Evolutionary conservation across 2,329 filamentous ascomycete genomes (phyloP).

Genomic region (Amauroascus verrucosus): DNA sequence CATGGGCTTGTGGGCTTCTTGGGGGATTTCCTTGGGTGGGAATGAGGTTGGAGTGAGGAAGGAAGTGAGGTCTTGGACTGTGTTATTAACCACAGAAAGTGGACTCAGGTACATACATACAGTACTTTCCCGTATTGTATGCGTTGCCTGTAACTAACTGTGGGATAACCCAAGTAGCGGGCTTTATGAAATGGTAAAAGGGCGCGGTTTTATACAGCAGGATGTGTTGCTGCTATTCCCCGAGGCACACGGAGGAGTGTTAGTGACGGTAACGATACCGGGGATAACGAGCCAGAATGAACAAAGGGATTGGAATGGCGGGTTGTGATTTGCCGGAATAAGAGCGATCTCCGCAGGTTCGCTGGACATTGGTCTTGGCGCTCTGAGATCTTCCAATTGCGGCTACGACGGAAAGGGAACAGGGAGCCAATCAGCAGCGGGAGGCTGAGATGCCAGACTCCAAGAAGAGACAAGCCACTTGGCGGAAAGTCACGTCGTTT

Average conservation of each 20-base stretch:
- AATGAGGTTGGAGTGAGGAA: no score
- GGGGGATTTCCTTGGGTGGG: neutral
- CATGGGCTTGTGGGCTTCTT: neutral
- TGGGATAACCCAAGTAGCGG: no score
- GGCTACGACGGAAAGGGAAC: neutral
- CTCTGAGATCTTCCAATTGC: neutral
- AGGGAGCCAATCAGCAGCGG: conserved; percentile 1
- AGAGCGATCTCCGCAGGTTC: conserved; percentile 1
- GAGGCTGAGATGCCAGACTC: neutral
- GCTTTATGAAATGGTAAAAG: no score
- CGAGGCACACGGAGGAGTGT: neutral
- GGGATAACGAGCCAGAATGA: neutral
- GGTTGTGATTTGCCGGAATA: neutral
- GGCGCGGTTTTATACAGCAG: neutral
- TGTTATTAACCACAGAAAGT: no score
- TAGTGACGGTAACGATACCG: neutral
- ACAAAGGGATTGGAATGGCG: neutral
- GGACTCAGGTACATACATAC: no score
- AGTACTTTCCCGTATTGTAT: no score
- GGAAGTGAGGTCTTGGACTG: no score
- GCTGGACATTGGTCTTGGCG: conserved; percentile 1
- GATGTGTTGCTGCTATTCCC: no score
- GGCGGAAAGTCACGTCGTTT: neutral
- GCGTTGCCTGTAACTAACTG: no score
- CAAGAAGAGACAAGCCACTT: conserved; percentile 7